Conservation (phyloP, 257 asterid species). For the Schizonepeta tenuifolia region DNA sequence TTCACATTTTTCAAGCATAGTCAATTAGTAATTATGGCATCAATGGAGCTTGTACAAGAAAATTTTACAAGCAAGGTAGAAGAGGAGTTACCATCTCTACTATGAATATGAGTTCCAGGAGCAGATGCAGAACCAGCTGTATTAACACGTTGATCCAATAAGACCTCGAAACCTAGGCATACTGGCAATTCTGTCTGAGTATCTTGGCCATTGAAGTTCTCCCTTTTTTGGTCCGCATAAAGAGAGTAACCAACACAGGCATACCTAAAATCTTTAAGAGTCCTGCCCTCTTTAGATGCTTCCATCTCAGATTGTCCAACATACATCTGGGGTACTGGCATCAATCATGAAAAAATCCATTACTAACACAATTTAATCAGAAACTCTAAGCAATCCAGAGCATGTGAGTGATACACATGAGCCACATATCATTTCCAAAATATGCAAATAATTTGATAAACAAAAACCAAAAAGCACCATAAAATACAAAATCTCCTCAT, state of each 20-base stretch:
- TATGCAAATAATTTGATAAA: neutral
- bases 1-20: too few species aligned
- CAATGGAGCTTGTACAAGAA: neutral
- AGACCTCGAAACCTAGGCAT: slow-evolving; percentile 81
- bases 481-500: too few species aligned
- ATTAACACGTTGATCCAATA: slow-evolving; percentile 49
- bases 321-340: slow-evolving; percentile 53
- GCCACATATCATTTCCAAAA: neutral
- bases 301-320: slow-evolving; percentile 61
- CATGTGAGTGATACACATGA: neutral
- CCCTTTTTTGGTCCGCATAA: slow-evolving; percentile 51
- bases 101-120: slow-evolving; percentile 47
- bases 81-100: slow-evolving; percentile 59
- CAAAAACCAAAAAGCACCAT: neutral
- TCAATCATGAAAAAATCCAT: slow-evolving; percentile 24
- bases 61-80: slow-evolving; percentile 5
- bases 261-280: slow-evolving; percentile 65
- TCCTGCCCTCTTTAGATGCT: slow-evolving; percentile 74
- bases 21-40: too few species aligned
- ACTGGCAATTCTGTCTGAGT: slow-evolving; percentile 61
- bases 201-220: slow-evolving; percentile 26
- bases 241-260: slow-evolving; percentile 79
- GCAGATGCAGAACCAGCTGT: slow-evolving; percentile 45
- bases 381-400: neutral
- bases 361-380: too few species aligned